phyloP scores from a whole-genome alignment of 768 basidiomycete species.

The Naganishia friedmannii region DNA sequence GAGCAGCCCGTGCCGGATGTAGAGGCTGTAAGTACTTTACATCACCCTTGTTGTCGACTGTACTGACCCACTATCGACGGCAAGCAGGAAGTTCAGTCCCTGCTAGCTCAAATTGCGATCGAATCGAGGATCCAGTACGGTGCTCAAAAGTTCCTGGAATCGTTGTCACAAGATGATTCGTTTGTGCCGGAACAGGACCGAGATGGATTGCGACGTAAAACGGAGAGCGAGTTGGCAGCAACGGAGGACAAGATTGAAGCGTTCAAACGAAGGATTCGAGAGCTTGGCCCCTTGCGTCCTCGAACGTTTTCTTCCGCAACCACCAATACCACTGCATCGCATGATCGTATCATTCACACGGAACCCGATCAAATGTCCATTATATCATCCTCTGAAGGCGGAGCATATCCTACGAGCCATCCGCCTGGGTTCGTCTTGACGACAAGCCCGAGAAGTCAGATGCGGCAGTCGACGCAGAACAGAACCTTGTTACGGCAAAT shows the following conservation, averaged over 20 bases:
- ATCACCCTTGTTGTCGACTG: neutral
- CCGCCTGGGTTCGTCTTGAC: neutral
- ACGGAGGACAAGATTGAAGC: conserved; percentile 70
- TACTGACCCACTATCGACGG: neutral
- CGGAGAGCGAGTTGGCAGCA: conserved; percentile 72
- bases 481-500: too few species aligned
- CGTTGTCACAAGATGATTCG: conserved; percentile 44
- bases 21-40: neutral
- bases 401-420: neutral
- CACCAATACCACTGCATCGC: neutral
- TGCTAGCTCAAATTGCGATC: conserved; percentile 67
- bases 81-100: conserved; percentile 60
- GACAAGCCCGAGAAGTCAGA: conserved; percentile 10
- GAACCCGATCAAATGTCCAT: conserved; percentile 22
- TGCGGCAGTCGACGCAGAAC: conserved; percentile 6
- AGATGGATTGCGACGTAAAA: conserved; percentile 60
- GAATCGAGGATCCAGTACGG: conserved; percentile 85
- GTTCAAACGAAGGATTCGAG: conserved; percentile 62
- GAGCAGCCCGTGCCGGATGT: neutral
- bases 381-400: conserved; percentile 9
- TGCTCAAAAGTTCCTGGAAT: conserved; percentile 78
- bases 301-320: conserved; percentile 1
- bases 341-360: conserved; percentile 1
- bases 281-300: conserved; percentile 34
- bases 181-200: conserved; percentile 29